Percentiles rank a stretch among this genome's conserved stretches.
Conservation (phyloP, 306 rosid species). For the Clitoria ternatea region DNA sequence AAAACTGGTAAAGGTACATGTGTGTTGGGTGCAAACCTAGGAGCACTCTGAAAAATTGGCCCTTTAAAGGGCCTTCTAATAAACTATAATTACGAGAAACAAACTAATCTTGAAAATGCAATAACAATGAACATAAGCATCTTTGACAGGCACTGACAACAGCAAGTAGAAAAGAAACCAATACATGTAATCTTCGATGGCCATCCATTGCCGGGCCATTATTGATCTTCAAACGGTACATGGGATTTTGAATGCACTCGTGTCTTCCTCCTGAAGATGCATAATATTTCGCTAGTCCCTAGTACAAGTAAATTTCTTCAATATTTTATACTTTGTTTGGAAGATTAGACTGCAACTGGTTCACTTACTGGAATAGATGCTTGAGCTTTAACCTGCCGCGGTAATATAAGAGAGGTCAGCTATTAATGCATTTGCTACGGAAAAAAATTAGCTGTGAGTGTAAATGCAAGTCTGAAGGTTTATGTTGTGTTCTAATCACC, state of each 20-base stretch:
- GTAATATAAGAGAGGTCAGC: conserved; percentile 14
- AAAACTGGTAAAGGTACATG: conserved; percentile 8
- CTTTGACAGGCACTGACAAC: conserved; percentile 31
- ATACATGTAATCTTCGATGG: conserved; percentile 25
- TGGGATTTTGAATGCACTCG: conserved; percentile 18
- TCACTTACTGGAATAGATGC: conserved; percentile 67
- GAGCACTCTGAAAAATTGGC: not conserved
- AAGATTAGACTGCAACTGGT: conserved; percentile 78
- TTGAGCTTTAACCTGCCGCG: conserved; percentile 63
- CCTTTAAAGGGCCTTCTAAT: not conserved
- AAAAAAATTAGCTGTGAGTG: conserved; percentile 12
- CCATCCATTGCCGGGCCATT: conserved; percentile 14
- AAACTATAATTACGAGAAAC: conserved; percentile 25
- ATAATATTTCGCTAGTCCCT: conserved; percentile 46
- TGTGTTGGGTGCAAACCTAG: conserved; percentile 12
- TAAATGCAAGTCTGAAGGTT: not conserved
- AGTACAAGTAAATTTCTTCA: conserved; percentile 65
- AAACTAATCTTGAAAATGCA: conserved; percentile 22
- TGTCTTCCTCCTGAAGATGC: conserved; percentile 36
- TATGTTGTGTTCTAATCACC: not conserved
- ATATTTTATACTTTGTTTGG: conserved; percentile 43
- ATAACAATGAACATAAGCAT: conserved; percentile 24
- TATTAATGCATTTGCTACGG: conserved; percentile 11
- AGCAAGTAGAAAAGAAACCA: conserved; percentile 28
- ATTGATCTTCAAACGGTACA: conserved; percentile 21